phyloP scores from a whole-genome alignment of 2,329 filamentous ascomycete genomes.

The Dactylonectria estremocensis region DNA sequence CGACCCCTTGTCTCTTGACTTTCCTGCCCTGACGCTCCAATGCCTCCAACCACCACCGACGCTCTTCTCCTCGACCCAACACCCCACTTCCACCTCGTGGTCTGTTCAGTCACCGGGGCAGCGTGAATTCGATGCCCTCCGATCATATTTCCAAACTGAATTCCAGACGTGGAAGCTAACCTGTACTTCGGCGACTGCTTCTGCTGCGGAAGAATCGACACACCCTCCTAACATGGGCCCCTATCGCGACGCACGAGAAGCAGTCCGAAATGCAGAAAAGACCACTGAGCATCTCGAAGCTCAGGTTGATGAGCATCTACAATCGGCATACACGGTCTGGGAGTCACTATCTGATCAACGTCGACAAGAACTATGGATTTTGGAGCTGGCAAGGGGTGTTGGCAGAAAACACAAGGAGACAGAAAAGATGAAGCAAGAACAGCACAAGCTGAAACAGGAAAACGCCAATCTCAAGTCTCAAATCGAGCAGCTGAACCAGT shows the following conservation, averaged over 20 bases:
- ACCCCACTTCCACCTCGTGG: conserved; percentile 85
- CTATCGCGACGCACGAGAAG: conserved; percentile 61
- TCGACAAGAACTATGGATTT: conserved; percentile 72
- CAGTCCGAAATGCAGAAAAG: conserved; percentile 64
- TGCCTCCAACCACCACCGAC: conserved; percentile 86
- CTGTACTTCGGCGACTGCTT: conserved; percentile 66
- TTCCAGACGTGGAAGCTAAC: conserved; percentile 76
- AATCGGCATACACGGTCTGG: conserved; percentile 86
- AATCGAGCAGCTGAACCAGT: conserved; percentile 70
- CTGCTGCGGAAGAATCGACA: conserved; percentile 65
- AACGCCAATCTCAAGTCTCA: conserved; percentile 70
- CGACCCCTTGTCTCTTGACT: conserved; percentile 87
- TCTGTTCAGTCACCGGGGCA: conserved; percentile 82
- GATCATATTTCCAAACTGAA: conserved; percentile 75
- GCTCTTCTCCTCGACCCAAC: conserved; percentile 84
- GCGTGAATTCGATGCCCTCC: conserved; percentile 81
- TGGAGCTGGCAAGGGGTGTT: conserved; percentile 74
- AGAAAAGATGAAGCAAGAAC: conserved; percentile 65
- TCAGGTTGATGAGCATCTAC: conserved; percentile 81
- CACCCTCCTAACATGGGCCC: conserved; percentile 62
- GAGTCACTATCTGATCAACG: conserved; percentile 71
- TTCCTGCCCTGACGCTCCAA: conserved; percentile 86
- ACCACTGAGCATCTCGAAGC: conserved; percentile 75
- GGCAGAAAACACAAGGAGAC: conserved; percentile 70
- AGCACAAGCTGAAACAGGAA: conserved; percentile 69